phyloP scores from a whole-genome alignment of 805 yeast species.

The Candida sanyiensis region DNA sequence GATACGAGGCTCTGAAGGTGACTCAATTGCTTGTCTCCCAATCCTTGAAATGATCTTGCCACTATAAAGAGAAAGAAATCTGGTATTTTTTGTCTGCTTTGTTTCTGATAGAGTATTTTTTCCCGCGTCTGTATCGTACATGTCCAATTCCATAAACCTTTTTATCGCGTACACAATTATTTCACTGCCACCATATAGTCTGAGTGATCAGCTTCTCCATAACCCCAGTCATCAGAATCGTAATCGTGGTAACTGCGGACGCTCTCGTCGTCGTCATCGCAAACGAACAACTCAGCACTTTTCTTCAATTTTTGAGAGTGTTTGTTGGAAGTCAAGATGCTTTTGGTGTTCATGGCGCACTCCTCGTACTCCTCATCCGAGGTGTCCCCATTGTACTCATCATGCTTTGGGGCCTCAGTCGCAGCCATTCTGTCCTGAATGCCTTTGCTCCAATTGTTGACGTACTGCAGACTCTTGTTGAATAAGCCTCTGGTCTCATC shows the following conservation, averaged over 20 bases:
- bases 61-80: not conserved
- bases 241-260: slow-evolving; percentile 17
- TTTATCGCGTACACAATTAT: no score
- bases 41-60: slow-evolving; percentile 40
- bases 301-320: not conserved
- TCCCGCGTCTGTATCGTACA: not conserved
- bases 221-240: slow-evolving; percentile 22
- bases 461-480: slow-evolving; percentile 19
- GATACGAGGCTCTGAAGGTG: slow-evolving; percentile 91
- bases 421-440: slow-evolving; percentile 23
- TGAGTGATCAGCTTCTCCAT: slow-evolving; percentile 25
- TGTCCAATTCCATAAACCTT: not conserved
- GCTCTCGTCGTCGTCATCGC: slow-evolving; percentile 12
- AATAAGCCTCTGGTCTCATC: slow-evolving; percentile 21
- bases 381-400: slow-evolving; percentile 6
- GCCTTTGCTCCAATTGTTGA: slow-evolving; percentile 27
- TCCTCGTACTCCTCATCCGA: slow-evolving; percentile 8
- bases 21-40: slow-evolving; percentile 92
- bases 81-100: slow-evolving; percentile 7
- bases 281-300: not conserved
- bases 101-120: not conserved
- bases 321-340: not conserved
- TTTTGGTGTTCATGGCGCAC: slow-evolving; percentile 1
- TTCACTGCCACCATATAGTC: slow-evolving; percentile 24
- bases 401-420: slow-evolving; percentile 24